phyloP scores from a whole-genome alignment of 2,329 filamentous ascomycete species.

The Apiospora sp. region DNA sequence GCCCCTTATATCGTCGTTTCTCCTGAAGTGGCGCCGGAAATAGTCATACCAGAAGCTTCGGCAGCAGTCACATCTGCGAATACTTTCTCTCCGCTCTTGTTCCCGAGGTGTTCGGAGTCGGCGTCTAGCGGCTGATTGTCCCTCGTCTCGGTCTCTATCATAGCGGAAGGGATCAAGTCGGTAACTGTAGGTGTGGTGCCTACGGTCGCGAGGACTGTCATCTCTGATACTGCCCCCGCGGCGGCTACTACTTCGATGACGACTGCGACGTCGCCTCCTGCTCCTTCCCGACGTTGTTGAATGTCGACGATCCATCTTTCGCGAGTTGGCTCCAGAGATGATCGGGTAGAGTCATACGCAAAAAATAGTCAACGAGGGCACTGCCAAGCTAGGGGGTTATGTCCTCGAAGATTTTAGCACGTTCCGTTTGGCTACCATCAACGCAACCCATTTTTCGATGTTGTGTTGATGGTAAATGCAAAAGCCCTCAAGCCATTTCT shows the following conservation, averaged over 20 bases:
- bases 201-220: background rate
- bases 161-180: background rate
- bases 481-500: background rate
- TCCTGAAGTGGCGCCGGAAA: background rate
- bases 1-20: background rate
- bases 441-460: background rate
- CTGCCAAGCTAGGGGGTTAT: background rate
- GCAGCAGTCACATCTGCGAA: background rate
- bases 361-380: no score
- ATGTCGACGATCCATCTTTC: background rate
- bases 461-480: background rate
- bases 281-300: background rate
- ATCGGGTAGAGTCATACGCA: background rate
- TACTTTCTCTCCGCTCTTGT: background rate
- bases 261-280: background rate
- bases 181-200: background rate
- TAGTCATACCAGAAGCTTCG: slow-evolving; percentile 1
- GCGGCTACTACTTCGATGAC: background rate
- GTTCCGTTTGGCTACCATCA: background rate
- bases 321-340: background rate
- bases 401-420: background rate
- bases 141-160: background rate
- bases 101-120: background rate
- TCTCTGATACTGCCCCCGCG: background rate
- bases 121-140: background rate